phyloP scores from a whole-genome alignment of 1,284 basidiomycete species.

The Mycena citricolor region DNA sequence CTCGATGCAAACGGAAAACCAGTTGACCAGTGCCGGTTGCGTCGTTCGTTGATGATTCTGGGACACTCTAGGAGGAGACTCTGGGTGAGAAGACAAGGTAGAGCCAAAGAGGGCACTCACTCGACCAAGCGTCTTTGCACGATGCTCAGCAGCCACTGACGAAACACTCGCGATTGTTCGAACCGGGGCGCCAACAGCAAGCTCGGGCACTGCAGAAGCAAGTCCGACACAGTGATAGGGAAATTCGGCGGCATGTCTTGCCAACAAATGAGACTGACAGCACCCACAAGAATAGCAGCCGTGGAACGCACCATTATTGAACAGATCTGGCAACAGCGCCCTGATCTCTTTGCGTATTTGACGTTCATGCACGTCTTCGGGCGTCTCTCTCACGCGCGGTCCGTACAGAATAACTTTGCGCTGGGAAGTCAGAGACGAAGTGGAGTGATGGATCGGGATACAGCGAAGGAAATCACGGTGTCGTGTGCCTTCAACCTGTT shows the following conservation, averaged over 20 bases:
- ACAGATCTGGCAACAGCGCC: constrained; percentile 62
- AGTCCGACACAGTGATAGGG: constrained; percentile 37
- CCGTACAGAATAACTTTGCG: constrained; percentile 69
- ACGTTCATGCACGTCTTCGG: constrained; percentile 65
- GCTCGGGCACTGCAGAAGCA: constrained; percentile 45
- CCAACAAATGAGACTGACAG: too few relatives aligned
- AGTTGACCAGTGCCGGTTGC: constrained; percentile 38
- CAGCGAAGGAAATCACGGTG: constrained; percentile 67
- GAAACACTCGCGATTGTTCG: constrained; percentile 66
- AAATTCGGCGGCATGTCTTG: too few relatives aligned
- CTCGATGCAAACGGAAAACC: constrained; percentile 59
- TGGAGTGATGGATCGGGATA: constrained; percentile 63
- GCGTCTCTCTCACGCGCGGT: constrained; percentile 59
- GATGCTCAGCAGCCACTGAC: constrained; percentile 68
- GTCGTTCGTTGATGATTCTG: constrained; percentile 16
- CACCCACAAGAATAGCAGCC: not conserved
- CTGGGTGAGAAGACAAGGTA: not conserved
- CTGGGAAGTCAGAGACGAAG: constrained; percentile 59
- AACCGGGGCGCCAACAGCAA: constrained; percentile 59
- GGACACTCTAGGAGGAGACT: constrained; percentile 9
- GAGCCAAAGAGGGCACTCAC: constrained; percentile 37
- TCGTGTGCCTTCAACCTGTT: constrained; percentile 46
- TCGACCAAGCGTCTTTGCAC: constrained; percentile 51
- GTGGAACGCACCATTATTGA: constrained; percentile 47
- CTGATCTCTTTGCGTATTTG: constrained; percentile 69